A percentile compares a stretch with the other conserved stretches of the same genome.
These are phyloP conservation scores for Tetrapyrgos nigripes DNA, from an alignment of 1,284 basidiomycete species.

Conservation along the genomic window DNA sequence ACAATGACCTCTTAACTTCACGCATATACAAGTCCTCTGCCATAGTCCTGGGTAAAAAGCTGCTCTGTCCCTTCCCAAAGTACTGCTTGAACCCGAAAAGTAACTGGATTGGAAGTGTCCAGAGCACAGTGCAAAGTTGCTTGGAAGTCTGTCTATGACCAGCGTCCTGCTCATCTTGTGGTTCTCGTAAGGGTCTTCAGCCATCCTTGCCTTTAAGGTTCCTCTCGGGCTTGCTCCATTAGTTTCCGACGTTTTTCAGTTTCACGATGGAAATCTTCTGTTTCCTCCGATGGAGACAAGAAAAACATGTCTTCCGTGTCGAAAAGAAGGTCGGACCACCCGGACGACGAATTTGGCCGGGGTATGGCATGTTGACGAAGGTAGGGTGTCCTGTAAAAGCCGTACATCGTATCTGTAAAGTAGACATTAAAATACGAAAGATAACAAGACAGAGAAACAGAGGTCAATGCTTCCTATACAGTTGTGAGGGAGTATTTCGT, in stretches of 20 bases:
- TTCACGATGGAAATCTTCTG: constrained; percentile 68
- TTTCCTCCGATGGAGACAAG: constrained; percentile 69
- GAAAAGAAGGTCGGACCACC: constrained; percentile 84
- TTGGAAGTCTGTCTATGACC: no score
- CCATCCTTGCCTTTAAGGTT: constrained; percentile 60
- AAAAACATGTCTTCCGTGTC: constrained; percentile 86
- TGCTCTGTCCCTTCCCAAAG: no score
- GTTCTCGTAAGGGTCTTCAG: no score
- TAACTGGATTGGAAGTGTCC: no score
- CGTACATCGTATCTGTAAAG: constrained; percentile 77
- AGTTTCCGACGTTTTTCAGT: constrained; percentile 68
- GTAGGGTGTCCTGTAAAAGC: constrained; percentile 67
- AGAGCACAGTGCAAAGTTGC: no score
- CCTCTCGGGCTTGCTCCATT: constrained; percentile 66
- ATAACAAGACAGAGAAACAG: constrained; percentile 15
- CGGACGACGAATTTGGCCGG: constrained; percentile 53
- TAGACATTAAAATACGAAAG: constrained; percentile 18
- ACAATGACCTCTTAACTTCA: no score
- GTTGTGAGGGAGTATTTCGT: background rate
- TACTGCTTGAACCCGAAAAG: no score
- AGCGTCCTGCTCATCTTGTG: no score
- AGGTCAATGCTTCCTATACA: constrained; percentile 11
- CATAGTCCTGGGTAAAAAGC: no score
- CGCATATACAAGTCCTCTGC: no score
- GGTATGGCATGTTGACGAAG: constrained; percentile 11